Evolutionary conservation across 495 filamentous ascomycete genomes (phyloP), one percentile per base, ranked within the genome.

Genomic region (Xylaria scruposa): DNA sequence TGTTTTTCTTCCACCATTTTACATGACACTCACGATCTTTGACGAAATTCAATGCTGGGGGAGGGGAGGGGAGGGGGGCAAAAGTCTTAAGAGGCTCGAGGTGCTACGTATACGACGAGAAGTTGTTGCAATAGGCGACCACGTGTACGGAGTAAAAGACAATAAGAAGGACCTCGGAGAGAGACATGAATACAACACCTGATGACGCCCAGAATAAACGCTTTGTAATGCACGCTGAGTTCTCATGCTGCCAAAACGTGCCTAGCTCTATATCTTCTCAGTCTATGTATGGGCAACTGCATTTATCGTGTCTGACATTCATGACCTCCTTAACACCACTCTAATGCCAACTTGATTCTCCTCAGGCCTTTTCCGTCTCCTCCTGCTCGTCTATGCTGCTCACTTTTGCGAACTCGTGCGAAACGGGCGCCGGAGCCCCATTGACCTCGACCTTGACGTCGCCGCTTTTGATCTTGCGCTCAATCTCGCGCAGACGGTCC

Each of bases 351-450:
- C 10, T 38, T 49, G 7, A n/a, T n/a, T 9, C 7, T 10, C 7
- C 19, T 75, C 68, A 80, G 68, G 77, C 73, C 76, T 88, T 86
- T 73, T 89, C 88, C 36, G 83, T 85, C 78, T 90, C 87, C 73
- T 90, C 88, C 76, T 89, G 86, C 78, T 88, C 86, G 70, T 88
- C 85, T 76, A 86, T 83, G 77, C 86, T 90, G 70, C 81, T 80
- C 68, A 78, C 81, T 61, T 74, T 85, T 51, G 77, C 78, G 69
- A 89, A 86, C 72, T 83, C 80, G 67, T 83, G 81, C 58, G 73
- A 70, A 60, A 72, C 72, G 38, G 70, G 70, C 47, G 71, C 68
- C 46, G 21, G n/a, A 1, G n/a, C 21, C 36, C 33, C 68, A 6
- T 42, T 12, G 10, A 53, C 60, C 5, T 70, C 73, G 40, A 73